Conservation (phyloP, 192 early-diverging fungal genomes). For the Podila verticillata region DNA sequence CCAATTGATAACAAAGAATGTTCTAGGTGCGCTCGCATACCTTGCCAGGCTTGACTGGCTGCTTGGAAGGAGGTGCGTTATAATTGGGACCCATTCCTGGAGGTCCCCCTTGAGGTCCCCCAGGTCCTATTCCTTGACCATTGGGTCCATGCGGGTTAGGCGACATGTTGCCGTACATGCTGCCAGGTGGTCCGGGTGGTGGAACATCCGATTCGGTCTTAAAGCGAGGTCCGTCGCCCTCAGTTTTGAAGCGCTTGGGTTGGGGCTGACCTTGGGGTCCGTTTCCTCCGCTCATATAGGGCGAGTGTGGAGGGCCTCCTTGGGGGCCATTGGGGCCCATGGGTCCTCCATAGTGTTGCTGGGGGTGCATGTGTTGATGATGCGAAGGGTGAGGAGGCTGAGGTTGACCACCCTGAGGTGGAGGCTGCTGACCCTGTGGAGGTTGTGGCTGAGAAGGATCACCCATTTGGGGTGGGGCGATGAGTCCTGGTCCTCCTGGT, state of each 20-base stretch:
- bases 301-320: constrained; percentile 47
- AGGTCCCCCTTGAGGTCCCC: constrained; percentile 53
- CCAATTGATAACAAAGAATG: neutral
- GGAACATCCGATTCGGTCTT: constrained; percentile 51
- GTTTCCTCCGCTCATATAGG: constrained; percentile 54
- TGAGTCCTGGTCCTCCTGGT: constrained; percentile 56
- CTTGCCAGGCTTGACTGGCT: constrained; percentile 33
- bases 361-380: constrained; percentile 52
- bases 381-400: constrained; percentile 4
- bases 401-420: constrained; percentile 27
- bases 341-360: constrained; percentile 49
- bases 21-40: constrained; percentile 8
- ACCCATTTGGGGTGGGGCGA: constrained; percentile 63
- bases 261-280: constrained; percentile 53
- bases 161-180: constrained; percentile 55
- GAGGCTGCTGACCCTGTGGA: constrained; percentile 41
- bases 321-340: constrained; percentile 44
- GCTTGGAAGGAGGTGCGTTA: constrained; percentile 28
- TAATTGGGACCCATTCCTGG: constrained; percentile 55
- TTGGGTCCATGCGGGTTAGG: constrained; percentile 56
- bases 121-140: constrained; percentile 52
- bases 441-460: constrained; percentile 55
- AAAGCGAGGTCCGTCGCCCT: constrained; percentile 33
- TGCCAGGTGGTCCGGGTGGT: constrained; percentile 52
- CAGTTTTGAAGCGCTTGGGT: constrained; percentile 49